These are phyloP conservation scores for Phanerochaete carnosa DNA, from an alignment of 768 basidiomycete genomes.

Conservation along the genomic window DNA sequence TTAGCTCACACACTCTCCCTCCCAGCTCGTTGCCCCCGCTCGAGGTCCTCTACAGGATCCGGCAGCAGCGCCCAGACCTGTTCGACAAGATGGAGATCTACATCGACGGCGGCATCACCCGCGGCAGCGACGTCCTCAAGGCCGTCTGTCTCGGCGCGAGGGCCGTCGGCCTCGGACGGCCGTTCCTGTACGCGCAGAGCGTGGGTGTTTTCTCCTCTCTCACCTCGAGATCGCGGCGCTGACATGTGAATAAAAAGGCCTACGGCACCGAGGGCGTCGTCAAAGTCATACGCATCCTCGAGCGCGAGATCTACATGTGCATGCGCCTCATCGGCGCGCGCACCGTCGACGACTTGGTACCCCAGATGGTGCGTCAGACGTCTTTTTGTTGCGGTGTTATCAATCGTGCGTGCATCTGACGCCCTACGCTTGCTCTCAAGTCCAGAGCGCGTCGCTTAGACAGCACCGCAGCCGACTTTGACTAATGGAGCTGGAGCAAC, in stretches of 20 bases:
- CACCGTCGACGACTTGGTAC: constrained; percentile 59
- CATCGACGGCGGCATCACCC: constrained; percentile 78
- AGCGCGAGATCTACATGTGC: constrained; percentile 71
- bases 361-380: constrained; percentile 60
- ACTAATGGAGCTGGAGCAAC: constrained; percentile 29
- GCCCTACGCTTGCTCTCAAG: too few species aligned
- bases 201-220: constrained; percentile 35
- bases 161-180: constrained; percentile 82
- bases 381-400: background rate
- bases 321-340: constrained; percentile 77
- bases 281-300: constrained; percentile 62
- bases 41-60: constrained; percentile 73
- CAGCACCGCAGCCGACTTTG: constrained; percentile 20
- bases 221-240: background rate
- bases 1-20: constrained; percentile 7
- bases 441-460: background rate
- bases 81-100: constrained; percentile 79
- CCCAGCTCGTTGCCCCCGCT: constrained; percentile 70
- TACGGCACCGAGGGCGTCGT: constrained; percentile 72
- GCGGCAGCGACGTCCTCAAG: constrained; percentile 88
- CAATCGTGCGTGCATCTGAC: too few species aligned
- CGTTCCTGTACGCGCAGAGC: constrained; percentile 85
- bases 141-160: constrained; percentile 86
- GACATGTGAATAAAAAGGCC: constrained; percentile 45
- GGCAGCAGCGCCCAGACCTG: constrained; percentile 69